Evolutionary conservation across 495 filamentous ascomycete genomes (phyloP), one percentile per base, ranked within the genome.

Genomic region (Xylaria intraflava): DNA sequence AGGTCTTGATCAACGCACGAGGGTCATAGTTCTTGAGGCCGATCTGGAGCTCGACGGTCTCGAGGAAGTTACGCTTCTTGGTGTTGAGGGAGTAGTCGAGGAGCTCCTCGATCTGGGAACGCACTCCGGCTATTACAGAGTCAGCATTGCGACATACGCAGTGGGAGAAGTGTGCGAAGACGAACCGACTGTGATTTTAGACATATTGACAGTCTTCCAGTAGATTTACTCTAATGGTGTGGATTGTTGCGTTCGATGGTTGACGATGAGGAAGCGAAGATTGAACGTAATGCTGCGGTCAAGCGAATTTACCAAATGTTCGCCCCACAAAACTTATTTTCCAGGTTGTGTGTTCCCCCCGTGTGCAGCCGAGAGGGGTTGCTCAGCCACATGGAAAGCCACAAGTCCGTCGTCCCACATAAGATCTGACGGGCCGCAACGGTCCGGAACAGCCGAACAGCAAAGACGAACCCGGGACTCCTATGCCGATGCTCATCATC

Each of bases 21-120:
- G 93, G 93, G 69, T 98, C 93, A 81, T 98, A 98, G 87, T 98
- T 98, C 88, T 98, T 98, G 71, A 98, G 86, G 69, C 93, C 93
- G 81, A 98, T 96, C 77, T 97, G 92, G 69, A 97, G 88, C 68
- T 85, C 83, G 71, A 87, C 84, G 68, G 90, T 95, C 81, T 95
- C 90, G 77, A 96, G 83, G 83, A 97, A 98, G 84, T 97, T 97
- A 57, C 93, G 80, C 87, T 98, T 98, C 87, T 98, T 97, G 74
- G 89, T 87, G 72, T 96, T 88, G 67, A 80, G 85, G 76, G 88
- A 92, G 83, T 95, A 94, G 59, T 95, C 86, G 62, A 96, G 86
- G 51, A 96, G 79, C 65, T 87, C 81, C 74, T 87, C 78, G 71
- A 95, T 87, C 78, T 96, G 90, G 69, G 83, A 76, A 83, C 91